A percentile compares a stretch with the other conserved stretches of the same genome.
These are phyloP conservation scores for Mycosphaerella arachidis DNA, from an alignment of 2,329 filamentous ascomycete species.

Conservation along the genomic window DNA sequence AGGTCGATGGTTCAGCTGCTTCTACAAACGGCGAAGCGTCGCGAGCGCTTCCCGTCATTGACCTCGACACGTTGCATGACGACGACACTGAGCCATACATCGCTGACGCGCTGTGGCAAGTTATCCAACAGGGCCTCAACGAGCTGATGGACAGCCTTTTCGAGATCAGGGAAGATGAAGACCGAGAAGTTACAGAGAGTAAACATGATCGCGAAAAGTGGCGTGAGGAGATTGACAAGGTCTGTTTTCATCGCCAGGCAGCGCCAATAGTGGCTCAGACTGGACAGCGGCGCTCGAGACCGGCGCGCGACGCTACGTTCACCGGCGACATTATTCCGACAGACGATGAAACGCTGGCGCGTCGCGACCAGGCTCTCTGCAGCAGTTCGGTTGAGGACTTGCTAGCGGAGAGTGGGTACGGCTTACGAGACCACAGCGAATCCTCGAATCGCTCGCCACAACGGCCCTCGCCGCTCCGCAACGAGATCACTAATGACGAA, in stretches of 20 bases:
- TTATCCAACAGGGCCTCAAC: constrained; percentile 88
- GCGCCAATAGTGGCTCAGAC: no score
- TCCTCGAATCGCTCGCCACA: neutral
- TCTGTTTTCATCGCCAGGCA: no score
- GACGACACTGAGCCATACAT: constrained; percentile 12
- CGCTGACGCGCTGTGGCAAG: constrained; percentile 84
- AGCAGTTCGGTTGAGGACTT: constrained; percentile 42
- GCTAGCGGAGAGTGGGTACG: constrained; percentile 41
- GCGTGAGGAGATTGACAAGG: constrained; percentile 38
- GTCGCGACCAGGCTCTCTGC: constrained; percentile 30
- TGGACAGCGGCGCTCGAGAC: neutral
- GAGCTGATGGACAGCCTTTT: constrained; percentile 87
- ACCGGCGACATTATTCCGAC: constrained; percentile 25
- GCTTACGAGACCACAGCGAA: constrained; percentile 13
- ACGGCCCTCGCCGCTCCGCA: neutral
- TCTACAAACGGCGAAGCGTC: neutral
- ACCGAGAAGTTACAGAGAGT: constrained; percentile 63
- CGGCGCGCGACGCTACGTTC: neutral
- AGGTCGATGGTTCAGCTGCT: neutral
- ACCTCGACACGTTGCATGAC: constrained; percentile 3
- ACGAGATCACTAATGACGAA: constrained; percentile 2
- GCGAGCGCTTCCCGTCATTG: neutral
- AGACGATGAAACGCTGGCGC: constrained; percentile 27
- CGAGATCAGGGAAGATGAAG: constrained; percentile 70
- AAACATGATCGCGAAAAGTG: constrained; percentile 56